phyloP scores from a whole-genome alignment of 2,329 filamentous ascomycete genomes.

The Hypoxylon sp. region DNA sequence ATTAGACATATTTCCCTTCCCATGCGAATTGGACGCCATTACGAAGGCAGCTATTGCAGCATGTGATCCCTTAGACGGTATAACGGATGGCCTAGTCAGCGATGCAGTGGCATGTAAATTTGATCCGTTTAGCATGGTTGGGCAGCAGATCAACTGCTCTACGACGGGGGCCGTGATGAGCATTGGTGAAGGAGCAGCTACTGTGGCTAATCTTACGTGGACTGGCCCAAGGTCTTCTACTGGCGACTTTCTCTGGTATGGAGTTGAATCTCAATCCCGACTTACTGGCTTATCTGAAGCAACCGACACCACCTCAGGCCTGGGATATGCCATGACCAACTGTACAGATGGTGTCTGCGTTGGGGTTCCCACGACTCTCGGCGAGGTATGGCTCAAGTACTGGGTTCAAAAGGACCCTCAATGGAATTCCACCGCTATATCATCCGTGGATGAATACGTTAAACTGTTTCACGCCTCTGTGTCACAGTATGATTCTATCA shows the following conservation, averaged over 20 bases:
- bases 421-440: constrained; percentile 21
- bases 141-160: constrained; percentile 32
- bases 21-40: constrained; percentile 31
- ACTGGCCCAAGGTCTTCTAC: constrained; percentile 12
- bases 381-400: constrained; percentile 27
- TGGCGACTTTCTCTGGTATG: constrained; percentile 35
- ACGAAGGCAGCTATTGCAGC: constrained; percentile 7
- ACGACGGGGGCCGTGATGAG: background rate
- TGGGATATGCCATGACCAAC: too few species aligned
- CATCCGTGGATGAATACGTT: constrained; percentile 20
- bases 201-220: constrained; percentile 33
- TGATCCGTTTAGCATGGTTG: constrained; percentile 5
- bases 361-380: too few species aligned
- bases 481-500: constrained; percentile 16
- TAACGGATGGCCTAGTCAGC: background rate
- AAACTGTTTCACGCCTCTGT: constrained; percentile 25
- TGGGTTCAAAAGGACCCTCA: too few species aligned
- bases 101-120: background rate
- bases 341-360: too few species aligned
- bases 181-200: constrained; percentile 23
- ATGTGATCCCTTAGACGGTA: background rate
- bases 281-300: too few species aligned
- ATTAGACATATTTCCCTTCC: constrained; percentile 22
- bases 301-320: too few species aligned
- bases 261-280: constrained; percentile 25